phyloP scores from a whole-genome alignment of 2,329 filamentous ascomycete genomes.

The Xylogone sp. region DNA sequence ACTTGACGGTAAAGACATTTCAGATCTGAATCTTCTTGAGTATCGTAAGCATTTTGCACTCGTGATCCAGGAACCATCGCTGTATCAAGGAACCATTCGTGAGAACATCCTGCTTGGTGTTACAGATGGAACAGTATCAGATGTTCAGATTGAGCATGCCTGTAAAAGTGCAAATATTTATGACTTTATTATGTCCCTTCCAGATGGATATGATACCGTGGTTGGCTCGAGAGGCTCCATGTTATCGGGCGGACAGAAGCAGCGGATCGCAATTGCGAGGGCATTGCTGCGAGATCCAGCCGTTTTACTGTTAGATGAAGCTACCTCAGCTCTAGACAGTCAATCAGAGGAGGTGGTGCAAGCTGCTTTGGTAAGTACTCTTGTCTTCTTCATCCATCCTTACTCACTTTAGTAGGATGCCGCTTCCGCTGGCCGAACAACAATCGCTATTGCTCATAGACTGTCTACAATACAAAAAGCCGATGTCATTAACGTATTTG shows the following conservation, averaged over 20 bases:
- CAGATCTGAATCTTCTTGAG: slow-evolving; percentile 74
- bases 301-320: slow-evolving; percentile 79
- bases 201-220: slow-evolving; percentile 79
- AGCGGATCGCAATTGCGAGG: slow-evolving; percentile 85
- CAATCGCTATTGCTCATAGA: slow-evolving; percentile 90
- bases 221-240: slow-evolving; percentile 85
- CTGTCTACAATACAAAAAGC: slow-evolving; percentile 92
- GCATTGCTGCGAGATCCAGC: slow-evolving; percentile 89
- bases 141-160: slow-evolving; percentile 70
- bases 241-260: slow-evolving; percentile 88
- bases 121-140: slow-evolving; percentile 60
- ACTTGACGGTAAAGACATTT: slow-evolving; percentile 81
- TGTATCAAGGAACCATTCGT: slow-evolving; percentile 88
- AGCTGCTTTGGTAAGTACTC: slow-evolving; percentile 68
- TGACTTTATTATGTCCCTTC: slow-evolving; percentile 83
- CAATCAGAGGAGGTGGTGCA: slow-evolving; percentile 79
- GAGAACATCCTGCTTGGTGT: slow-evolving; percentile 87
- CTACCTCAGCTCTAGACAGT: slow-evolving; percentile 72
- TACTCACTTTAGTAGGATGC: no score
- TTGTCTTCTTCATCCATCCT: no score
- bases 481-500: slow-evolving; percentile 95
- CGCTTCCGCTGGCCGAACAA: slow-evolving; percentile 80
- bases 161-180: slow-evolving; percentile 91
- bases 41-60: slow-evolving; percentile 83
- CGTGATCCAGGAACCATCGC: slow-evolving; percentile 88